Evolutionary conservation across 257 asterid species (phyloP).

Genomic region (Solanum appendiculatum): DNA sequence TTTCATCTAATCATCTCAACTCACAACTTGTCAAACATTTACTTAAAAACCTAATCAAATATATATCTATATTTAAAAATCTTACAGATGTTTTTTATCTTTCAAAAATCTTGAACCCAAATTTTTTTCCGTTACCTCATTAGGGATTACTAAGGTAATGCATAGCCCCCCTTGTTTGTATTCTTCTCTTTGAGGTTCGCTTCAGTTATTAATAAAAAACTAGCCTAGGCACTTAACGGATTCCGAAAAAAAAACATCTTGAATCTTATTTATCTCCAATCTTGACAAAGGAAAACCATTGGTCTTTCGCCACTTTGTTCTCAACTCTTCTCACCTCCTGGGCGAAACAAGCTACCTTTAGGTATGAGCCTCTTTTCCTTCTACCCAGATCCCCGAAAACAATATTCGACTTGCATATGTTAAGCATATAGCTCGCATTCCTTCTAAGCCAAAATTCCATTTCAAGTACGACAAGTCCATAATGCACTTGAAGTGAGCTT

Average conservation of each 20-base stretch:
- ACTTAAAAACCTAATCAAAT: background rate
- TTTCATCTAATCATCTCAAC: background rate
- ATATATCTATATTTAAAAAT: no score
- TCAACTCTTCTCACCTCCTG: background rate
- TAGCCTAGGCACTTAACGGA: background rate
- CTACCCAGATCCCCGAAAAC: background rate
- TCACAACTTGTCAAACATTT: background rate
- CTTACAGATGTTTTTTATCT: background rate
- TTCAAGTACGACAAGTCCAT: background rate
- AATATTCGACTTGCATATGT: background rate
- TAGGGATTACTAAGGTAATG: no score
- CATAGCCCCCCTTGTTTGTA: background rate
- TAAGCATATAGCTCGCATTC: background rate
- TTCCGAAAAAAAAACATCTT: fast-evolving
- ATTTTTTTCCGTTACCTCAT: background rate
- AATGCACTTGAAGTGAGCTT: background rate
- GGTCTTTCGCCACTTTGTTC: background rate
- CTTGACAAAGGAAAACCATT: background rate
- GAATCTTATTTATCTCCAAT: background rate
- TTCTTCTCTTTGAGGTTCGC: background rate
- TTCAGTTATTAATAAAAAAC: background rate
- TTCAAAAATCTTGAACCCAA: background rate
- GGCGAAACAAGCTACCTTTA: background rate
- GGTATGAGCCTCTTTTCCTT: background rate
- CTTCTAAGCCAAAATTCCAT: background rate